Conservation (phyloP, 352 stramenopile species). For the Pythium apleroticum region DNA sequence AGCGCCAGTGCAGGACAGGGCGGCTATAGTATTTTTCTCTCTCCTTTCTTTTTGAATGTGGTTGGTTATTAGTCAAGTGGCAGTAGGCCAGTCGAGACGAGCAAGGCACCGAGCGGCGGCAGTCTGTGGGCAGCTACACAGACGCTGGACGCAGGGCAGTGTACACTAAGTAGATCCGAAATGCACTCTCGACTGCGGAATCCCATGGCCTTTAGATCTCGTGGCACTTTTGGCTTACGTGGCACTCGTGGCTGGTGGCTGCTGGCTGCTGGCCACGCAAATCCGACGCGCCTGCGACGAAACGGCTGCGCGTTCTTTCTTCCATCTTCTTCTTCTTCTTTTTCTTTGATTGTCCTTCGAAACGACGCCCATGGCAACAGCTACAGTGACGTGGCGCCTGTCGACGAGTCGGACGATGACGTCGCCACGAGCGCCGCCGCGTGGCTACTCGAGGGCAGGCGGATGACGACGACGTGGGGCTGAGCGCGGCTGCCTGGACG, state of each 20-base stretch:
- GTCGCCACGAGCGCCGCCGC: constrained; percentile 6
- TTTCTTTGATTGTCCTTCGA: neutral
- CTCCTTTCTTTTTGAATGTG: neutral
- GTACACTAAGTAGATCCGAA: neutral
- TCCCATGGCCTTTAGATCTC: neutral
- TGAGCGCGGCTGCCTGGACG: constrained; percentile 1
- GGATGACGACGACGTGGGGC: constrained; percentile 22
- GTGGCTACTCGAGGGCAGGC: constrained; percentile 9
- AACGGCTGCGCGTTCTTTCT: neutral
- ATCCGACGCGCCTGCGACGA: neutral
- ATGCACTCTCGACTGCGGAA: neutral
- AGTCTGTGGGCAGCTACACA: neutral
- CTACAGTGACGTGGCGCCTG: neutral
- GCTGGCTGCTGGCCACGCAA: neutral
- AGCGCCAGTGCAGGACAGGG: neutral
- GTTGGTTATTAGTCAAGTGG: neutral
- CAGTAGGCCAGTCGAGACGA: neutral
- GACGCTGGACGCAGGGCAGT: neutral
- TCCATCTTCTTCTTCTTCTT: constrained; percentile 2
- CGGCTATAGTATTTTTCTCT: neutral
- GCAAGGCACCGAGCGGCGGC: neutral
- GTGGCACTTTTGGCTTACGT: neutral
- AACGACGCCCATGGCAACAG: neutral
- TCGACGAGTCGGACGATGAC: constrained; percentile 1
- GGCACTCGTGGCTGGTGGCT: neutral